phyloP scores from a whole-genome alignment of 306 rosid species.

The Glycine soja region DNA sequence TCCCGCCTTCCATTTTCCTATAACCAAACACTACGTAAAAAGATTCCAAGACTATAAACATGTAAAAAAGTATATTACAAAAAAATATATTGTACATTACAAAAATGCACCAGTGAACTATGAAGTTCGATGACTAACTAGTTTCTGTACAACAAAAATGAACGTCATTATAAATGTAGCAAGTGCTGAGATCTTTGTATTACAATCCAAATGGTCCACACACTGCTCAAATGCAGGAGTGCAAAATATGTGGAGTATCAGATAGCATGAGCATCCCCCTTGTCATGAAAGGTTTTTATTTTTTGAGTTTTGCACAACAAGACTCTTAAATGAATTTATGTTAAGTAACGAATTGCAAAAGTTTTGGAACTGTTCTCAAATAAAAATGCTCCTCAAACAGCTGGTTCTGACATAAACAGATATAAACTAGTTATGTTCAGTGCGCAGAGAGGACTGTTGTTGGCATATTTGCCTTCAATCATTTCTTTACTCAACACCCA shows the following conservation, averaged over 20 bases:
- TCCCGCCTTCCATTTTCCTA: too few species aligned
- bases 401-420: background rate
- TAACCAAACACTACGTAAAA: background rate
- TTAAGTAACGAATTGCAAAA: background rate
- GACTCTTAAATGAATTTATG: background rate
- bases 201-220: slow-evolving; percentile 30
- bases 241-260: background rate
- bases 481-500: background rate
- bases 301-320: background rate
- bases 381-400: background rate
- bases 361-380: background rate
- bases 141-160: background rate
- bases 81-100: background rate
- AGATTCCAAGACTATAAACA: background rate
- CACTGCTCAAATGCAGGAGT: background rate
- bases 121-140: slow-evolving; percentile 25
- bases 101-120: slow-evolving; percentile 30
- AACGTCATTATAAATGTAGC: background rate
- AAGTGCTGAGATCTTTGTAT: slow-evolving; percentile 7
- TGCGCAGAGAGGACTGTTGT: background rate
- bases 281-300: background rate
- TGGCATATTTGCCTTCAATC: background rate
- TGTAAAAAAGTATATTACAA: background rate
- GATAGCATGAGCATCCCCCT: background rate
- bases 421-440: background rate